Base-by-base conservation (phyloP, 768 basidiomycete genomes). In the Mycena chlorophos region DNA sequence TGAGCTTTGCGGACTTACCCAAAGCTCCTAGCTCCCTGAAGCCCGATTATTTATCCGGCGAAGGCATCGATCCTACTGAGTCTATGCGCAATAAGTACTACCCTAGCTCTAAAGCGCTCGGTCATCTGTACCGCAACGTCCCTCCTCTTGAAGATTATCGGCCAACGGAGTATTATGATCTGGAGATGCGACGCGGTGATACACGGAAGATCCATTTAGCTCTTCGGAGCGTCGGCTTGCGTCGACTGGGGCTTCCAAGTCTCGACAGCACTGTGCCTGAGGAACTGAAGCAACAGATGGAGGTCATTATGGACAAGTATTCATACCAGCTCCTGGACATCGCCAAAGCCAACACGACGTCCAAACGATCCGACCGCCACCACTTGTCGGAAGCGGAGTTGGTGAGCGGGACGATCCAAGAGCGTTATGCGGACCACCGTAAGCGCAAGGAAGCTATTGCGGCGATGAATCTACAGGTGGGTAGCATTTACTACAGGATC, bases 11-110 rank as follows among this genome's bases (percentile, higher is more conserved):
- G 23, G 56, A 65, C 23, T 59, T 80, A 2, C 79, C 80, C 1
- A 66, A 17, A 56, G 57, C 61, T 3, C 66, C 64, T 16, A 48
- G 34, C 10, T 53, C 57, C 5, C 49, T 56, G 5, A 73, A 64
- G 51, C 80, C 79, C 3, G 79, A 80, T 55, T 80, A 76, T 61
- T 64, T 80, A 2, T 72, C 73, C n/a, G 71, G 67, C 12, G 78
- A 80, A 54, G 72, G 70, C 4, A 66, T 69, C 0, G 65, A 69
- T 52, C 26, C 67, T 30, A 46, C 58, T 16, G 53, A 57, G 1
- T 47, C 45, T 22, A 54, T 59, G 48, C 47, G 19, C n/a, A 48
- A 55, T 22, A n/a, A 27, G 1, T 76, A 66, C 54, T 83, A 83
- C 62, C 58, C 57, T 3, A 82, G 80, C 14, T 0, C 30, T 5